These are phyloP conservation scores for Amborella trichopoda DNA, from an alignment of 164 flowering plant species.

Conservation along the genomic window DNA sequence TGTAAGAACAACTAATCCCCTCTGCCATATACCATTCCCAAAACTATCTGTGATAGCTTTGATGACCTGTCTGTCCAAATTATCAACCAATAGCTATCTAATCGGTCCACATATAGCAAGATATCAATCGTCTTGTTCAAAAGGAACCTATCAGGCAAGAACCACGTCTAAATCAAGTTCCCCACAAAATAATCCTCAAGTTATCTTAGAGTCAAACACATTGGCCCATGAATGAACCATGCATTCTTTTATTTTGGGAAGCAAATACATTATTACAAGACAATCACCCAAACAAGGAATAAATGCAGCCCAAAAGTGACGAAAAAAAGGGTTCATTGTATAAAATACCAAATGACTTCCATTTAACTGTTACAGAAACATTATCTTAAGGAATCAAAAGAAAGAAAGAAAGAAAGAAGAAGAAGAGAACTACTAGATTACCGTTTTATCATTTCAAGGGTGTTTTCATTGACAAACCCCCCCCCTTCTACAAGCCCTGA, in stretches of 20 bases:
- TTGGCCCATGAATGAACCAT: too few species aligned
- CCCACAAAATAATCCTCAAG: too few species aligned
- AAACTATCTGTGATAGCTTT: constrained; percentile 75
- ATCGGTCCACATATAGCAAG: constrained; percentile 86
- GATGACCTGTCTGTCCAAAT: constrained; percentile 76
- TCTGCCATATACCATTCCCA: constrained; percentile 86
- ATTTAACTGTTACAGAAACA: too few species aligned
- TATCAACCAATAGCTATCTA: constrained; percentile 95
- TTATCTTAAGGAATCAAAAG: too few species aligned
- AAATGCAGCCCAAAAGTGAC: too few species aligned
- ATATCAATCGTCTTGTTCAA: constrained; percentile 91
- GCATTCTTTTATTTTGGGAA: too few species aligned
- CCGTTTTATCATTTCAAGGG: constrained; percentile 80
- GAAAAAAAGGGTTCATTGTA: too few species aligned
- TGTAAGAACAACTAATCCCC: constrained; percentile 71
- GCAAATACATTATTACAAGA: too few species aligned
- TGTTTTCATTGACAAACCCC: constrained; percentile 77
- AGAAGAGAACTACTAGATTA: constrained; percentile 5
- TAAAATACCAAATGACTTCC: too few species aligned
- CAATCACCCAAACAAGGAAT: too few species aligned
- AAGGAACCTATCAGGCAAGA: constrained; percentile 53
- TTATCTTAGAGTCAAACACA: too few species aligned
- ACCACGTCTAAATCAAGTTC: too few species aligned
- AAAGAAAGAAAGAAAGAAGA: not conserved
- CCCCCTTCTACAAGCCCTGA: constrained; percentile 97